These are phyloP conservation scores for Coprinopsis cinerea DNA, from an alignment of 768 basidiomycete species.

Conservation along the genomic window DNA sequence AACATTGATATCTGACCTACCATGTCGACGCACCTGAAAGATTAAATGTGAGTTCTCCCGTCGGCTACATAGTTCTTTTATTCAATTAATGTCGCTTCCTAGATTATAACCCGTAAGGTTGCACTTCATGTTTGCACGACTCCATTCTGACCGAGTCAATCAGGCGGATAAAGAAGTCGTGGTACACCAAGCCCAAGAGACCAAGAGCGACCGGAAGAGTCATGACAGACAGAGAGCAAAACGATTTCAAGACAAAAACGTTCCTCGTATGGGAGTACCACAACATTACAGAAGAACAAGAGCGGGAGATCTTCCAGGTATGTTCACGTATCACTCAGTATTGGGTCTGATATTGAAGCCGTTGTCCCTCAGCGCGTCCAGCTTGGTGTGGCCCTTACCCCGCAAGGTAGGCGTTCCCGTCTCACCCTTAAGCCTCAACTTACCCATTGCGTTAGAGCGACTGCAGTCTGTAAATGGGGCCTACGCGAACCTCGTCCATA, in stretches of 20 bases:
- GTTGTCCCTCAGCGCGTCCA: constrained; percentile 53
- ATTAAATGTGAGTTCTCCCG: too few species aligned
- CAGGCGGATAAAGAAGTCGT: constrained; percentile 31
- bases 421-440: neutral
- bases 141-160: constrained; percentile 9
- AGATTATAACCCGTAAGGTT: constrained; percentile 29
- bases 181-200: constrained; percentile 14
- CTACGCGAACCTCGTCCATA: constrained; percentile 54
- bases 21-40: neutral
- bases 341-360: neutral
- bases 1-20: constrained; percentile 6
- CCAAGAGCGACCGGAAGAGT: constrained; percentile 13
- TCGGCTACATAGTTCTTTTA: too few species aligned
- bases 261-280: constrained; percentile 67
- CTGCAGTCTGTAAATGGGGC: constrained; percentile 59
- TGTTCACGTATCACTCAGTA: constrained; percentile 26
- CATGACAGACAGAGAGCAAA: constrained; percentile 18
- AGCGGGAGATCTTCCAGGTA: constrained; percentile 71
- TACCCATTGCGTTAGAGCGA: constrained; percentile 37
- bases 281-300: constrained; percentile 46
- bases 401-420: constrained; percentile 35
- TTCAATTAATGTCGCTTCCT: constrained; percentile 43
- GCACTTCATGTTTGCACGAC: neutral
- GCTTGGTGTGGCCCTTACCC: constrained; percentile 70
- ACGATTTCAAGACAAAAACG: constrained; percentile 47